These are phyloP conservation scores for Zelonia costaricensis DNA, from an alignment of 208 protist genomes.

Conservation along the genomic window DNA sequence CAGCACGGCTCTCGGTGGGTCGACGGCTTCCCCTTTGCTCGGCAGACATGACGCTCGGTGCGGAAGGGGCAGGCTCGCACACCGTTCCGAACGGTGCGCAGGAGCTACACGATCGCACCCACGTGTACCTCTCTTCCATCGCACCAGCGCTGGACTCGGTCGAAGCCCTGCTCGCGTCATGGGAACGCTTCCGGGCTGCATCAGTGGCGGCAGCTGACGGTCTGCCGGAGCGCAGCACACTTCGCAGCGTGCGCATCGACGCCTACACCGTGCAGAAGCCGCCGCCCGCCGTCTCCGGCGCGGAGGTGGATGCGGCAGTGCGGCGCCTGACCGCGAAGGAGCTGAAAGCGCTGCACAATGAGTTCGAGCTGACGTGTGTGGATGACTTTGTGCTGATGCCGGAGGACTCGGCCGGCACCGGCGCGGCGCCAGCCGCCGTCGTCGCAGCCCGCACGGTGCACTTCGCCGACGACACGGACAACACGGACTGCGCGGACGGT, in stretches of 20 bases:
- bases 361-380: conserved; percentile 22
- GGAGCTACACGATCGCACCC: conserved; percentile 21
- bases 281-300: conserved; percentile 17
- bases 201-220: background rate
- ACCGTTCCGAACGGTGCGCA: conserved; percentile 7
- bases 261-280: conserved; percentile 17
- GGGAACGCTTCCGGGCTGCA: conserved; percentile 4
- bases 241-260: conserved; percentile 19
- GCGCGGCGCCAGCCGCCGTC: background rate
- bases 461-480: background rate
- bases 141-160: conserved; percentile 16
- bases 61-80: background rate
- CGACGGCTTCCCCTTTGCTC: background rate
- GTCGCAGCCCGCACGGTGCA: conserved; percentile 7
- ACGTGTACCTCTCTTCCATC: conserved; percentile 11
- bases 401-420: background rate
- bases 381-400: conserved; percentile 24
- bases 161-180: conserved; percentile 14
- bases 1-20: too few relatives aligned
- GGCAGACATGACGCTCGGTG: conserved; percentile 1
- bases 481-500: background rate
- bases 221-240: conserved; percentile 1
- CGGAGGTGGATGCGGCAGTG: conserved; percentile 22
- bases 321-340: conserved; percentile 12
- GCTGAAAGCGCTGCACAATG: conserved; percentile 15